Percentiles rank a stretch among this genome's conserved stretches.
Evolutionary conservation across 208 protist genomes (phyloP).

Genomic region (Hexamita inflata): DNA sequence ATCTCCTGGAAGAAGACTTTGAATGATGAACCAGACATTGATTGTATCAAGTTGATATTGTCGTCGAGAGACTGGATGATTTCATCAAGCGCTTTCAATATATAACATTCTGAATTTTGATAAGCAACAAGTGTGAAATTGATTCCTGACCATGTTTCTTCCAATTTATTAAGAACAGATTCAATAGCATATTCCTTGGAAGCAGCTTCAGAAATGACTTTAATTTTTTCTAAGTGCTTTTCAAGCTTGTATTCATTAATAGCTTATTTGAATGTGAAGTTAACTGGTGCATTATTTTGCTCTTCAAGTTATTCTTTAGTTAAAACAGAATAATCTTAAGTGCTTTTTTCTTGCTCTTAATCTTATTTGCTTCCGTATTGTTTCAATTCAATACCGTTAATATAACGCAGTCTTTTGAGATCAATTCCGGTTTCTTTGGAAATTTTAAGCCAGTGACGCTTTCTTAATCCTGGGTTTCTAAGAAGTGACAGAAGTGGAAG

Average conservation of each 20-base stretch:
- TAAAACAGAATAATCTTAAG: not conserved
- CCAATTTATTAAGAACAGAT: slow-evolving; percentile 51
- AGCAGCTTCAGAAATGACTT: slow-evolving; percentile 69
- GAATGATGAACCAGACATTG: slow-evolving; percentile 69
- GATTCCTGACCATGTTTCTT: slow-evolving; percentile 65
- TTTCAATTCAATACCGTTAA: slow-evolving; percentile 14
- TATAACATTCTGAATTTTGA: slow-evolving; percentile 23
- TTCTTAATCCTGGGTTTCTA: slow-evolving; percentile 47
- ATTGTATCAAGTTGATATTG: slow-evolving; percentile 50
- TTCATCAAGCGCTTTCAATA: slow-evolving; percentile 60
- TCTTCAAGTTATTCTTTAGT: not conserved
- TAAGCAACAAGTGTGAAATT: slow-evolving; percentile 22
- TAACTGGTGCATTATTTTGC: slow-evolving; percentile 3
- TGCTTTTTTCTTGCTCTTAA: not conserved
- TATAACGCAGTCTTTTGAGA: slow-evolving; percentile 12
- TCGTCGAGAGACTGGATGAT: slow-evolving; percentile 68
- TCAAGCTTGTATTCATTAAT: slow-evolving; percentile 37
- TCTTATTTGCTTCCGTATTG: not conserved
- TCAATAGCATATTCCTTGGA: slow-evolving; percentile 64
- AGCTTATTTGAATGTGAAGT: slow-evolving; percentile 36
- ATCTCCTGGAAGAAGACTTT: slow-evolving; percentile 53
- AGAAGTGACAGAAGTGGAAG: slow-evolving; percentile 36
- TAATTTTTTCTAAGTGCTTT: slow-evolving; percentile 61
- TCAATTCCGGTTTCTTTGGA: not conserved
- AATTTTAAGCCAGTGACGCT: slow-evolving; percentile 51